Percentiles rank a stretch among this genome's conserved stretches.
These are phyloP conservation scores for Chrysoporthe cubensis DNA, from an alignment of 2,329 filamentous ascomycete genomes.

Conservation along the genomic window DNA sequence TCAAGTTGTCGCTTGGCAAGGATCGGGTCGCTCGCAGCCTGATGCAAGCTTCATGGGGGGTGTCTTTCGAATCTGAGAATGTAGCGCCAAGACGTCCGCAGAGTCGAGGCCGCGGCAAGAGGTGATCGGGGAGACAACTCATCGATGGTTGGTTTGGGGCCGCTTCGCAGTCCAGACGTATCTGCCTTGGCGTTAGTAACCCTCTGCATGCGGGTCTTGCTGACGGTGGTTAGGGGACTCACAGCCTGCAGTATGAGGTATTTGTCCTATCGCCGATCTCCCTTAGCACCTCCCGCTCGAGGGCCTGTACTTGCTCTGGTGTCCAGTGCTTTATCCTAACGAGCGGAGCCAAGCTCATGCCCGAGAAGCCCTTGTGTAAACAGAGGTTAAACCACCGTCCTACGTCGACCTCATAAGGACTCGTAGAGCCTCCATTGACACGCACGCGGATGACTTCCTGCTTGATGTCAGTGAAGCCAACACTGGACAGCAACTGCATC, in stretches of 20 bases:
- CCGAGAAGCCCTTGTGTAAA: slow-evolving; percentile 73
- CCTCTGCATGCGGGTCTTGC: neutral
- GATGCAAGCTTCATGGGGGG: neutral
- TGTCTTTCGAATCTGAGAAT: neutral
- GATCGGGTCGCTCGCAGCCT: neutral
- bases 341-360: slow-evolving; percentile 74
- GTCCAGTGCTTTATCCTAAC: slow-evolving; percentile 66
- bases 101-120: neutral
- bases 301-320: slow-evolving; percentile 62
- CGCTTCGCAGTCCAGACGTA: slow-evolving; percentile 41
- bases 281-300: slow-evolving; percentile 65
- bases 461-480: slow-evolving; percentile 80
- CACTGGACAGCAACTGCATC: slow-evolving; percentile 62
- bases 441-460: slow-evolving; percentile 72
- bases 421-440: slow-evolving; percentile 72
- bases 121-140: neutral
- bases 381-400: slow-evolving; percentile 85
- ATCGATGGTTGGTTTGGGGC: slow-evolving; percentile 23
- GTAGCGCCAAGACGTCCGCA: neutral
- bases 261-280: slow-evolving; percentile 72
- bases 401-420: slow-evolving; percentile 67
- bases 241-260: slow-evolving; percentile 78
- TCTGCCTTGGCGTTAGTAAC: slow-evolving; percentile 31
- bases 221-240: slow-evolving; percentile 46
- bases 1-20: neutral